Evolutionary conservation across 768 basidiomycete species (phyloP).

Genomic region (Trametes meyenii): DNA sequence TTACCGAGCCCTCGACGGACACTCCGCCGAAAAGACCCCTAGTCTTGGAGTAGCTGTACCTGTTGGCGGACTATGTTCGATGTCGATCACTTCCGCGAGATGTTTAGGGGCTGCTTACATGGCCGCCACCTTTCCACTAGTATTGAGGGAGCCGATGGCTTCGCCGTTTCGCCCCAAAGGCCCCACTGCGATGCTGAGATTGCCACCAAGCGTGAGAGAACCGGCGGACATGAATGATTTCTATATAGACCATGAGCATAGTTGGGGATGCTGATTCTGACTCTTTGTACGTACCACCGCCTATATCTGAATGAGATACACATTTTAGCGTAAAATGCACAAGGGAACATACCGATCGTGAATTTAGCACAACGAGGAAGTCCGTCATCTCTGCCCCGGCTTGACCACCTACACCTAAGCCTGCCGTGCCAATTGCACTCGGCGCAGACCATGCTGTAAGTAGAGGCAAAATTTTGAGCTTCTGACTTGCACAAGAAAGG

Average conservation of each 20-base stretch:
- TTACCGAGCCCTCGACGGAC: slow-evolving; percentile 86
- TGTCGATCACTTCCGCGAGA: background rate
- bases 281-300: slow-evolving; percentile 52
- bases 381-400: slow-evolving; percentile 88
- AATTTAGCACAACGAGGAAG: slow-evolving; percentile 88
- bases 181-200: slow-evolving; percentile 86
- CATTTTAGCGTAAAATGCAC: background rate
- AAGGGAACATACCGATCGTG: slow-evolving; percentile 57
- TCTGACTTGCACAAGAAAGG: background rate
- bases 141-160: slow-evolving; percentile 79
- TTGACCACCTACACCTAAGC: slow-evolving; percentile 85
- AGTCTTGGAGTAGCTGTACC: slow-evolving; percentile 92
- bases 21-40: slow-evolving; percentile 93
- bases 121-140: slow-evolving; percentile 86
- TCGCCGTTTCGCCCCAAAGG: slow-evolving; percentile 96
- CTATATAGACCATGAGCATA: slow-evolving; percentile 35
- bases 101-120: slow-evolving; percentile 55
- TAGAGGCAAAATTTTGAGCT: background rate
- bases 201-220: slow-evolving; percentile 87
- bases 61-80: slow-evolving; percentile 32
- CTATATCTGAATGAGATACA: slow-evolving; percentile 4
- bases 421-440: slow-evolving; percentile 92
- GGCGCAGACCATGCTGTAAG: slow-evolving; percentile 87
- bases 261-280: background rate
- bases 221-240: slow-evolving; percentile 94